These are phyloP conservation scores for Hypholoma fasciculare DNA, from an alignment of 768 basidiomycete genomes.

Conservation along the genomic window DNA sequence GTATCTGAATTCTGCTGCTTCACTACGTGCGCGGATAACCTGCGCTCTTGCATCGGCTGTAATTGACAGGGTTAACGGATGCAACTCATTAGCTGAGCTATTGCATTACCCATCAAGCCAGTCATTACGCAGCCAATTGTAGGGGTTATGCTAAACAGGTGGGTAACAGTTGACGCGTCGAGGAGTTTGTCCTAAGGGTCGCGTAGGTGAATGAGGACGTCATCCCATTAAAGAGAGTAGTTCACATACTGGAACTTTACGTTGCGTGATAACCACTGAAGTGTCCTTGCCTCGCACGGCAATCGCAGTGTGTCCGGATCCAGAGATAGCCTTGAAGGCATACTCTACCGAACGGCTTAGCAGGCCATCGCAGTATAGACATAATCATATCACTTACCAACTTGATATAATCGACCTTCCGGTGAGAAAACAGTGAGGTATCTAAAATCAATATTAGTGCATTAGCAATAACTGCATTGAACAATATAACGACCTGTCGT, in stretches of 20 bases:
- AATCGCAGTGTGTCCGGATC: constrained; percentile 92
- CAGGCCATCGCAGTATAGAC: constrained; percentile 2
- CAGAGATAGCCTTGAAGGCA: constrained; percentile 99
- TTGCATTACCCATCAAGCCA: constrained; percentile 80
- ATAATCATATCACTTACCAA: constrained; percentile 60
- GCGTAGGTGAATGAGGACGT: constrained; percentile 12
- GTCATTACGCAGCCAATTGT: constrained; percentile 98
- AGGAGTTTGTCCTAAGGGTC: constrained; percentile 87
- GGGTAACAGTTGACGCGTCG: constrained; percentile 91
- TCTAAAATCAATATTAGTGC: constrained; percentile 37
- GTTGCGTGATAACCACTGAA: constrained; percentile 94
- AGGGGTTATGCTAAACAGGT: constrained; percentile 94
- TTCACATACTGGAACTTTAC: constrained; percentile 89
- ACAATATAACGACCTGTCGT: constrained; percentile 65
- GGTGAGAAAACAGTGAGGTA: constrained; percentile 98
- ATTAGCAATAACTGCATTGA: not conserved
- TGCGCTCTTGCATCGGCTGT: constrained; percentile 92
- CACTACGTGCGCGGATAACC: constrained; percentile 79
- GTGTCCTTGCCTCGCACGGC: constrained; percentile 94
- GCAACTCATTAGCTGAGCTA: not conserved
- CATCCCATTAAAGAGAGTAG: not conserved
- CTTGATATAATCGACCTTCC: constrained; percentile 98
- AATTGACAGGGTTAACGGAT: not conserved
- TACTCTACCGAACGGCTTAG: constrained; percentile 63
- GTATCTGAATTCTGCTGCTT: constrained; percentile 92